A percentile compares a stretch with the other conserved stretches of the same genome.
Evolutionary conservation across 208 protist species (phyloP).

Genomic region (Crithidia bombi): DNA sequence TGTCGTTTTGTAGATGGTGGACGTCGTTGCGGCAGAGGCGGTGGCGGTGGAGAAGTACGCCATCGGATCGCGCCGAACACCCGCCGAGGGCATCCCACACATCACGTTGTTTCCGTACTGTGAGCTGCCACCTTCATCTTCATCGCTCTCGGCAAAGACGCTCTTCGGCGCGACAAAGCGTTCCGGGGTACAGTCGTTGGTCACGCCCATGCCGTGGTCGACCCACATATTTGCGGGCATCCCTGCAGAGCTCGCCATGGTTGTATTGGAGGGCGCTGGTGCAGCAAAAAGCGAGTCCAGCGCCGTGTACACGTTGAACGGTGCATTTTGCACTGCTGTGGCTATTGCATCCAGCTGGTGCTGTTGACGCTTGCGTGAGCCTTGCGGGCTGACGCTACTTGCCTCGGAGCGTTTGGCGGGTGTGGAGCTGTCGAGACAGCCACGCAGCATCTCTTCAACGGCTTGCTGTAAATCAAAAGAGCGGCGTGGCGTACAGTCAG

Average conservation of each 20-base stretch:
- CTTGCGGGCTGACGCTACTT: slow-evolving; percentile 3
- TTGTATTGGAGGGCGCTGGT: background rate
- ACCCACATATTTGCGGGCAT: slow-evolving; percentile 3
- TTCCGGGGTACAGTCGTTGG: slow-evolving; percentile 14
- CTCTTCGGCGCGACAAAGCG: slow-evolving; percentile 20
- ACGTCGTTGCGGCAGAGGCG: background rate
- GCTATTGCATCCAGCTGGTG: background rate
- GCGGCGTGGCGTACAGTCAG: slow-evolving; percentile 3
- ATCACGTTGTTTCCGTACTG: slow-evolving; percentile 13
- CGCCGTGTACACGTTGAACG: slow-evolving; percentile 13
- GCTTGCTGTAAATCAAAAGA: slow-evolving; percentile 31
- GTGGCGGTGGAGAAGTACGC: slow-evolving; percentile 32
- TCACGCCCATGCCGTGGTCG: background rate
- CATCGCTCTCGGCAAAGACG: slow-evolving; percentile 54
- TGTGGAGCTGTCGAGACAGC: slow-evolving; percentile 29
- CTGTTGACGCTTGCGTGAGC: slow-evolving; percentile 1
- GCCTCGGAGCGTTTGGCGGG: slow-evolving; percentile 23
- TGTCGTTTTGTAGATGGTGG: background rate
- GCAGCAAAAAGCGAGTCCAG: slow-evolving; percentile 21
- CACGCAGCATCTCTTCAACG: slow-evolving; percentile 43
- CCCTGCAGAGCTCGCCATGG: background rate
- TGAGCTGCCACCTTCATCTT: slow-evolving; percentile 26
- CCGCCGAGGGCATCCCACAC: background rate
- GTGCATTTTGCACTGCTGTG: background rate
- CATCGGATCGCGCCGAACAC: slow-evolving; percentile 26